A percentile compares a stretch with the other conserved stretches of the same genome.
Conservation (phyloP, 2,329 filamentous ascomycete genomes). For the Fusarium sublunatum region DNA sequence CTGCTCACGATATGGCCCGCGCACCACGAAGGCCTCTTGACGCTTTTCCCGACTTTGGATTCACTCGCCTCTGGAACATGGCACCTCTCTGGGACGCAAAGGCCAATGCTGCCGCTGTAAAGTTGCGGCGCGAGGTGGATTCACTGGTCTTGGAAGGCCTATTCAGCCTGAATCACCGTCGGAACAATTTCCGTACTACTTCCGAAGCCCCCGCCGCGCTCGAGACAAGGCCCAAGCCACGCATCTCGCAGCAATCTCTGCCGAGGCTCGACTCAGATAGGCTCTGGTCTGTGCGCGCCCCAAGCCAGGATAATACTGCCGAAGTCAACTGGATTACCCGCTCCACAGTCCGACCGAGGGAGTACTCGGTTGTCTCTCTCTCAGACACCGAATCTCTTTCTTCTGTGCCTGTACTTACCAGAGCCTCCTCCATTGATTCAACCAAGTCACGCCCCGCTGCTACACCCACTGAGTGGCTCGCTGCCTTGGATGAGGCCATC, state of each 20-base stretch:
- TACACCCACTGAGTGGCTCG: constrained; percentile 51
- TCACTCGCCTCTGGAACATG: constrained; percentile 44
- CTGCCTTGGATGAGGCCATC: constrained; percentile 51
- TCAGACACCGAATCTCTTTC: constrained; percentile 28
- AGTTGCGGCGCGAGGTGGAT: constrained; percentile 38
- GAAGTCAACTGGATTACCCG: constrained; percentile 40
- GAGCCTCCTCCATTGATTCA: constrained; percentile 40
- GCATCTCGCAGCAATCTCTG: constrained; percentile 46
- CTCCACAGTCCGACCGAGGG: constrained; percentile 38
- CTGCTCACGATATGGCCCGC: constrained; percentile 40
- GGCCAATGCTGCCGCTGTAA: constrained; percentile 30
- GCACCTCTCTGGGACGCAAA: constrained; percentile 43
- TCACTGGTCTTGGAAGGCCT: constrained; percentile 40
- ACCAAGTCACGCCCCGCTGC: constrained; percentile 39
- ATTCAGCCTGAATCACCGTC: constrained; percentile 44
- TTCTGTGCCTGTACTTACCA: constrained; percentile 29
- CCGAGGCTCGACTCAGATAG: constrained; percentile 48
- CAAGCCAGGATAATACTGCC: constrained; percentile 24
- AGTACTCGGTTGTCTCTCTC: constrained; percentile 37
- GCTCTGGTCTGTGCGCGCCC: constrained; percentile 50
- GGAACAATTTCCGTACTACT: constrained; percentile 45
- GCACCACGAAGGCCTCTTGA: constrained; percentile 33
- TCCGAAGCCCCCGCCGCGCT: constrained; percentile 45
- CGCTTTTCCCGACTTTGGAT: constrained; percentile 37
- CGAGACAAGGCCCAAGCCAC: constrained; percentile 50